phyloP scores from a whole-genome alignment of 2,329 filamentous ascomycete species.

The Mariannaea sp. region DNA sequence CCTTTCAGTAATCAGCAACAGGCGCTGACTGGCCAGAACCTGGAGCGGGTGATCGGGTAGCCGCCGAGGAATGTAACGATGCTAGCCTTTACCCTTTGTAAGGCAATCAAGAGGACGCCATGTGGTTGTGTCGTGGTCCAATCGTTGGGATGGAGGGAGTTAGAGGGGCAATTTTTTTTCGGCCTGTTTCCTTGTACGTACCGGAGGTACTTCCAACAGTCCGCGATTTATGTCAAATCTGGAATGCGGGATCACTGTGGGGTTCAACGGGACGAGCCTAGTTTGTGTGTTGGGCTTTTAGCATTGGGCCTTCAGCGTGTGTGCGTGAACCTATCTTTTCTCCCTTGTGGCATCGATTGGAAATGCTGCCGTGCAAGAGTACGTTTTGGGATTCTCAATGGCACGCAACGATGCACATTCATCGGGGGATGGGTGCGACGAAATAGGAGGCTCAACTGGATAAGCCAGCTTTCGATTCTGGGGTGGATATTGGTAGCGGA shows the following conservation, averaged over 20 bases:
- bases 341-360: conserved; percentile 10
- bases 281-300: conserved; percentile 16
- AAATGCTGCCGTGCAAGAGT: not conserved
- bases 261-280: conserved; percentile 37
- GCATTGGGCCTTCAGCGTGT: not conserved
- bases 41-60: conserved; percentile 29
- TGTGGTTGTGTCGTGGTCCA: conserved; percentile 22
- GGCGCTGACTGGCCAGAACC: conserved; percentile 16
- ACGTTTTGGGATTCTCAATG: conserved; percentile 9
- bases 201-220: too few relatives aligned
- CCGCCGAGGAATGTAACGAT: conserved; percentile 19
- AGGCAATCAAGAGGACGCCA: conserved; percentile 17
- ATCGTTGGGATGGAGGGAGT: conserved; percentile 17
- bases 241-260: conserved; percentile 31
- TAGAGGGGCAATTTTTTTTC: conserved; percentile 14
- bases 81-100: conserved; percentile 14
- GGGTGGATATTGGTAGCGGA: conserved; percentile 18
- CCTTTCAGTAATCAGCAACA: conserved; percentile 9
- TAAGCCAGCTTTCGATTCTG: conserved; percentile 21
- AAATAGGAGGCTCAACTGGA: conserved; percentile 21
- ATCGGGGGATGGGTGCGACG: conserved; percentile 1
- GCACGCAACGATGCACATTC: not conserved
- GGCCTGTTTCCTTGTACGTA: too few relatives aligned
- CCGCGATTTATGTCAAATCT: conserved; percentile 28
- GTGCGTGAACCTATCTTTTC: not conserved